phyloP scores from a whole-genome alignment of 192 early-diverging fungal species.

The Obelidium mucronatum region DNA sequence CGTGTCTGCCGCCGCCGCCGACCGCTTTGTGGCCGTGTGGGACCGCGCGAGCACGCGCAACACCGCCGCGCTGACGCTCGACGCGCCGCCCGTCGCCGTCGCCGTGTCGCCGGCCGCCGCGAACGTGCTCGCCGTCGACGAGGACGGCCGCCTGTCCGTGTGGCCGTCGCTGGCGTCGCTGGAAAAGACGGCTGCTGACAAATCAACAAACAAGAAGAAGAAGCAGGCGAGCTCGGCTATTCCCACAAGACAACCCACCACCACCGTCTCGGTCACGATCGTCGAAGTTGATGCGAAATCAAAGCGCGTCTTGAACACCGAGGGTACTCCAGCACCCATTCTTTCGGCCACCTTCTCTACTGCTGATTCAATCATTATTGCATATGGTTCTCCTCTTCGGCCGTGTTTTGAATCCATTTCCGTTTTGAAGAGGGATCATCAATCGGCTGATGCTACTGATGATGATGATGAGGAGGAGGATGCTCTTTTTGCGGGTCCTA shows the following conservation, averaged over 20 bases:
- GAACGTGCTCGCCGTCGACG: conserved; percentile 46
- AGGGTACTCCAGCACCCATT: conserved; percentile 20
- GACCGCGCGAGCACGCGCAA: conserved; percentile 22
- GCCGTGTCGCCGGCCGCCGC: not conserved
- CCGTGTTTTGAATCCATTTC: conserved; percentile 50
- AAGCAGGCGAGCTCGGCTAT: conserved; percentile 1
- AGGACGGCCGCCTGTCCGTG: conserved; percentile 43
- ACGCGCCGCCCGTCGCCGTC: conserved; percentile 21
- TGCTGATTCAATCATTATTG: conserved; percentile 35
- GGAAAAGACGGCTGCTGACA: not conserved
- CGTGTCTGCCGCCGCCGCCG: conserved; percentile 46
- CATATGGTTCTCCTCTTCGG: conserved; percentile 41
- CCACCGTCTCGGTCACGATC: conserved; percentile 5
- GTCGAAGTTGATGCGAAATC: conserved; percentile 21
- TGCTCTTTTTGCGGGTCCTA: not conserved
- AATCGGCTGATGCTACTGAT: not conserved
- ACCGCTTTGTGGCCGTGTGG: conserved; percentile 53
- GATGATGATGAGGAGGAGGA: not conserved
- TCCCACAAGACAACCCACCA: not conserved
- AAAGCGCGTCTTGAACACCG: not conserved
- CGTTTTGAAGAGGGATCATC: conserved; percentile 27
- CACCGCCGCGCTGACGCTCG: conserved; percentile 38
- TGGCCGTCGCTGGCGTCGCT: conserved; percentile 28
- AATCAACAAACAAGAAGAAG: conserved; percentile 25
- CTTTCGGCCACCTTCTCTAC: conserved; percentile 37